phyloP scores from a whole-genome alignment of 1,284 basidiomycete species.

The Cutaneotrichosporon cyanovorans region DNA sequence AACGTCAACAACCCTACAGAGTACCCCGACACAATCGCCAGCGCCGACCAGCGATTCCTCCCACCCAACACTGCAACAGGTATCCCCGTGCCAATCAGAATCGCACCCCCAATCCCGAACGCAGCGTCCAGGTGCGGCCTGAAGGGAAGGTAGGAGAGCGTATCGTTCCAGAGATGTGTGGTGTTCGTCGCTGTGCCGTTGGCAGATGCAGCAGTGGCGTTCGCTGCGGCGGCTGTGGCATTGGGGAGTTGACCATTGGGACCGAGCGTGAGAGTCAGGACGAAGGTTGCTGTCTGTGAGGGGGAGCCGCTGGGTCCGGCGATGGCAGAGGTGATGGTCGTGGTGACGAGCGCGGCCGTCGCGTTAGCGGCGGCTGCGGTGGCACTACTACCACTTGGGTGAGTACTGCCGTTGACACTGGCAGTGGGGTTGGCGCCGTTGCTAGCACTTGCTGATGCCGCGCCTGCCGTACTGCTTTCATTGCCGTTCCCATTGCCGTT shows the following conservation, averaged over 20 bases:
- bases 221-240: not conserved
- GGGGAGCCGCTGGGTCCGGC: slow-evolving; percentile 17
- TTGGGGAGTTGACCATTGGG: slow-evolving; percentile 21
- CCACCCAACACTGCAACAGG: slow-evolving; percentile 85
- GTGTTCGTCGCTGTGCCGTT: slow-evolving; percentile 10
- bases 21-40: slow-evolving; percentile 87
- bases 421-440: not conserved
- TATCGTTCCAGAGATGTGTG: slow-evolving; percentile 34
- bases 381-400: not conserved
- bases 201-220: not conserved
- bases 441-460: too few species aligned
- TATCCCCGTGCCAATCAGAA: slow-evolving; percentile 81
- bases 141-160: slow-evolving; percentile 39
- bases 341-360: slow-evolving; percentile 6
- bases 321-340: slow-evolving; percentile 35
- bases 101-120: slow-evolving; percentile 77
- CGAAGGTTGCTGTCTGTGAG: slow-evolving; percentile 23
- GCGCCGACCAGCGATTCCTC: slow-evolving; percentile 91
- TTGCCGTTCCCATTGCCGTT: too few species aligned
- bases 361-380: slow-evolving; percentile 4
- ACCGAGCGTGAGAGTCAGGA: slow-evolving; percentile 32
- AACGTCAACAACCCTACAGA: slow-evolving; percentile 74
- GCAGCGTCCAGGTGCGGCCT: slow-evolving; percentile 74
- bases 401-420: not conserved
- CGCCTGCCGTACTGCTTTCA: too few species aligned